phyloP scores from a whole-genome alignment of 2,329 filamentous ascomycete species.

The Aspergillus sp. region DNA sequence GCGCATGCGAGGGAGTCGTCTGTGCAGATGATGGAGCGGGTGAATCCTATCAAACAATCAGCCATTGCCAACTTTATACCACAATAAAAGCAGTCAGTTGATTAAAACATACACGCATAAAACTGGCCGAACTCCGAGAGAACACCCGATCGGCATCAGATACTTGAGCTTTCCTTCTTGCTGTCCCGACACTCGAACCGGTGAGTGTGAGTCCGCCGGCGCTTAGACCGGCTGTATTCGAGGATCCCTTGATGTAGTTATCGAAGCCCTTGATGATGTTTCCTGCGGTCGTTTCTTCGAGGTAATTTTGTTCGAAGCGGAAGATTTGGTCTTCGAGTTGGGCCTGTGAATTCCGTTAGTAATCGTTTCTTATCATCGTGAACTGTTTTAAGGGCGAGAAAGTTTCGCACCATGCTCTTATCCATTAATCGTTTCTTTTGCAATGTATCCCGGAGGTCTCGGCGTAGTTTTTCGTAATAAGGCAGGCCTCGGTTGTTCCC shows the following conservation, averaged over 20 bases:
- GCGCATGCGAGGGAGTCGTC: constrained; percentile 43
- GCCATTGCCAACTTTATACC: background rate
- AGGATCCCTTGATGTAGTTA: constrained; percentile 89
- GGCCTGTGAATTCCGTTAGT: constrained; percentile 33
- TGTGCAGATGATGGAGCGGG: constrained; percentile 40
- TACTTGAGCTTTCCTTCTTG: constrained; percentile 41
- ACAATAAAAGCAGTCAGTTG: background rate
- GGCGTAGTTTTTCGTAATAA: constrained; percentile 69
- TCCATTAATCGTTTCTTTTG: constrained; percentile 62
- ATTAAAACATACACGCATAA: constrained; percentile 34
- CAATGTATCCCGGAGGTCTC: constrained; percentile 62
- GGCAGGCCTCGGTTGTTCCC: constrained; percentile 43
- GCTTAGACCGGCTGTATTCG: constrained; percentile 43
- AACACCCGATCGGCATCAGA: constrained; percentile 45
- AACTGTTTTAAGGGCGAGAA: too few relatives aligned
- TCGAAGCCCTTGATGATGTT: constrained; percentile 99
- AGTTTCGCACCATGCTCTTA: constrained; percentile 47
- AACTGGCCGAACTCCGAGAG: constrained; percentile 45
- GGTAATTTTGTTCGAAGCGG: constrained; percentile 78
- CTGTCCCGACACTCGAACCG: constrained; percentile 12
- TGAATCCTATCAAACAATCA: constrained; percentile 31
- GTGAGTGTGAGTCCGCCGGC: constrained; percentile 28
- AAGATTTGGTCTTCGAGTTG: constrained; percentile 75
- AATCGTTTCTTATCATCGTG: too few relatives aligned
- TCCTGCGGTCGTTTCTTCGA: constrained; percentile 80